Conservation (phyloP, 495 filamentous ascomycete species). For the Annulohypoxylon nitens region DNA sequence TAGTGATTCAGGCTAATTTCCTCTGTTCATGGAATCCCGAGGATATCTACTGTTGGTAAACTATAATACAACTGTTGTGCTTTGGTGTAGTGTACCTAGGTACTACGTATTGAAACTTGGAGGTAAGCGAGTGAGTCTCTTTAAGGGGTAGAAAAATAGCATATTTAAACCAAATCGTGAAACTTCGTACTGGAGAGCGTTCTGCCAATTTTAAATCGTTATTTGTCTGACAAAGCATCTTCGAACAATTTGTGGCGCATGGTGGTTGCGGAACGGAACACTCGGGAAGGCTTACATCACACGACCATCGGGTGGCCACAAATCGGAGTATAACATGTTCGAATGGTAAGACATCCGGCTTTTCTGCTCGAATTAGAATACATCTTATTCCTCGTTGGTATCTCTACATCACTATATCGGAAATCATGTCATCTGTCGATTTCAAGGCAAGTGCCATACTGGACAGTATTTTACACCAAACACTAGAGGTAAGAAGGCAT, state of each 20-base stretch:
- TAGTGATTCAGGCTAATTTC: too few species aligned
- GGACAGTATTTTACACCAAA: too few species aligned
- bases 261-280: neutral
- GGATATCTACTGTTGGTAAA: neutral
- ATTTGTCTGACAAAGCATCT: neutral
- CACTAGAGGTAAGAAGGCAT: neutral
- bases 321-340: neutral
- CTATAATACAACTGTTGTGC: neutral
- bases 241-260: neutral
- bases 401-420: neutral
- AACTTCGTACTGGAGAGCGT: neutral
- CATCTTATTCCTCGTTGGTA: neutral
- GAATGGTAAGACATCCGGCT: neutral
- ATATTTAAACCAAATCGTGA: too few species aligned
- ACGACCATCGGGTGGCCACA: slow-evolving; percentile 6
- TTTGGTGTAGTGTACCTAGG: neutral
- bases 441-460: neutral
- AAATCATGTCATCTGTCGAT: neutral
- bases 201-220: neutral
- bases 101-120: neutral
- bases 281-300: slow-evolving; percentile 18
- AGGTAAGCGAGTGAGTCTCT: too few species aligned
- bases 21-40: too few species aligned
- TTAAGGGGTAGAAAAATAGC: neutral
- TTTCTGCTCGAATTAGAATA: neutral